Evolutionary conservation across 2,329 filamentous ascomycete genomes (phyloP).

Genomic region (Colletotrichum karsti): DNA sequence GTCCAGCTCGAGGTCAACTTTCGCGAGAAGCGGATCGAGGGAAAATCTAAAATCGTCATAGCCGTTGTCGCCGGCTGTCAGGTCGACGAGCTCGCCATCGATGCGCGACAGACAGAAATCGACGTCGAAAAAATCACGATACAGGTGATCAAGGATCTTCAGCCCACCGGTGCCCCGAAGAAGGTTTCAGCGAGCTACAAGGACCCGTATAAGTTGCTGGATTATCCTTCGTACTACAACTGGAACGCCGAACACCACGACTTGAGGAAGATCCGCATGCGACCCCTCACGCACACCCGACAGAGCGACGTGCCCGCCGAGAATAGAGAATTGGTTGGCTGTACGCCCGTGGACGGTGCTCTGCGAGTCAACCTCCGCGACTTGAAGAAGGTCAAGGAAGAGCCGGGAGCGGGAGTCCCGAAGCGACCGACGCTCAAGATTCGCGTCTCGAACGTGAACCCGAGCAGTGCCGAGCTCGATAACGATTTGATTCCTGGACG

Average conservation of each 20-base stretch:
- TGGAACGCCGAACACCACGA: slow-evolving; percentile 79
- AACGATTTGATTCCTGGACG: slow-evolving; percentile 55
- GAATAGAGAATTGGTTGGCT: slow-evolving; percentile 63
- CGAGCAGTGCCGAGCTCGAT: slow-evolving; percentile 36
- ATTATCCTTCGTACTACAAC: slow-evolving; percentile 67
- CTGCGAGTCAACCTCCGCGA: slow-evolving; percentile 54
- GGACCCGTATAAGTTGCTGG: slow-evolving; percentile 75
- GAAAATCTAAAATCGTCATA: slow-evolving; percentile 83
- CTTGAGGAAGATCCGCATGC: slow-evolving; percentile 74
- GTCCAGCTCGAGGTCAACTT: slow-evolving; percentile 93
- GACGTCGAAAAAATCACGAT: slow-evolving; percentile 63
- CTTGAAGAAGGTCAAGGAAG: slow-evolving; percentile 25
- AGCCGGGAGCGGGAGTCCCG: slow-evolving; percentile 1
- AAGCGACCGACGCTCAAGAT: slow-evolving; percentile 50
- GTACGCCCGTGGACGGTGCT: slow-evolving; percentile 64
- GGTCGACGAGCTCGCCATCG: slow-evolving; percentile 65
- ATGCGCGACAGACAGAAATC: slow-evolving; percentile 70
- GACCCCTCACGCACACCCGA: slow-evolving; percentile 58
- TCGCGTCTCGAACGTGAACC: slow-evolving; percentile 48
- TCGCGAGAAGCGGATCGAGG: slow-evolving; percentile 75
- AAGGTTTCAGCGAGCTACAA: slow-evolving; percentile 54
- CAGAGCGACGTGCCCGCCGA: slow-evolving; percentile 63
- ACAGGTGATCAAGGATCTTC: slow-evolving; percentile 43
- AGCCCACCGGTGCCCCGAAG: slow-evolving; percentile 32
- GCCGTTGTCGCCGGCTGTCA: slow-evolving; percentile 65